Evolutionary conservation across 345 rosid species (phyloP), one percentile per base, ranked within the genome.

Genomic region (Abelmoschus esculentus): DNA sequence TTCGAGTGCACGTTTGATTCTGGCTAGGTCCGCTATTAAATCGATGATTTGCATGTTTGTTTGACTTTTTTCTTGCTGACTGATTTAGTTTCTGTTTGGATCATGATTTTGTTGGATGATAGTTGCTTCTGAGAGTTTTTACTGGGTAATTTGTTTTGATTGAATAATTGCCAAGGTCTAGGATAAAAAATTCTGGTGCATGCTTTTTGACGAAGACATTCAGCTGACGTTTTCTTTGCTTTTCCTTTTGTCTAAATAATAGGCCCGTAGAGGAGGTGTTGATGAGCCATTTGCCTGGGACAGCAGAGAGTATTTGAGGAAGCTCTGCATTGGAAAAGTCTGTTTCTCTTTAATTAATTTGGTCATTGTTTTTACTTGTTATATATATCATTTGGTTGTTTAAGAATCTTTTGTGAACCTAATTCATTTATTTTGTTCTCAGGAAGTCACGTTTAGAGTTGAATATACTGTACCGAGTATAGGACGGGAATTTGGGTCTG

Each of bases 231-330:
- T 46, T 58, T 56, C 38, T 52, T 34, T 3, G 40, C 40, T 60
- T 47, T 72, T 63, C 61, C 68, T 22, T 73, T 22, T 22, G 18
- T 74, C 49, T 19, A 65, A 29, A 70, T 66, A n/a, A 14, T 70
- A 90, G 97, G 97, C 97, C 42, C 93, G 97, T 13, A 83, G 92
- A 80, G 93, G 92, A 75, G 96, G 96, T 61, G 55, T 76, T 57
- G 99, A 96, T 71, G 99, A 96, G 84, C 82, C 92, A 14, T 95
- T 91, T 79, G 99, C 99, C 42, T 95, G 99, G 99, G 89, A 86
- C 63, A 90, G 97, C 83, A 87, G 92, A 72, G 97, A 95, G 73
- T 90, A 69, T 81, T 78, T 95, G 74, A 89, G 99, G 80, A 90
- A 90, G 85, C 91, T 90, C 72, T 92, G 98, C 86, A 87, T 96